Percentiles rank a stretch among this genome's conserved stretches.
Conservation (phyloP, 169 alveolate species). For the Cryptosporidium canis region DNA sequence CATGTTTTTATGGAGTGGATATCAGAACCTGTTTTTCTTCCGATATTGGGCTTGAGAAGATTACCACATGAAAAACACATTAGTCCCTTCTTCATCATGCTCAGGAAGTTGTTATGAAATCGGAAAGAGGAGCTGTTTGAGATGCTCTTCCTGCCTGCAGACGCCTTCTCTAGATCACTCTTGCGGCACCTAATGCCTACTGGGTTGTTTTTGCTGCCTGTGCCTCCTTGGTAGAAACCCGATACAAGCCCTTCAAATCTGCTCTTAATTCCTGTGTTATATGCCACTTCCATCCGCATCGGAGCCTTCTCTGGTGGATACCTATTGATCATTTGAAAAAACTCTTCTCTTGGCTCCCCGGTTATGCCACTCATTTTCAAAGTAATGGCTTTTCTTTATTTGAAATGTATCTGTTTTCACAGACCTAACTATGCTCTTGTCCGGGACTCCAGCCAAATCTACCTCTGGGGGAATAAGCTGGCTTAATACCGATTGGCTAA, state of each 20-base stretch:
- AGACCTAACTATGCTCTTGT: not conserved
- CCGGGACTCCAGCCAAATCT: not conserved
- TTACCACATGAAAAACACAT: slow-evolving; percentile 70
- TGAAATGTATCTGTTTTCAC: not conserved
- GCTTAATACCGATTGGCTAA: too few relatives aligned
- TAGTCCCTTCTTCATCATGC: slow-evolving; percentile 60
- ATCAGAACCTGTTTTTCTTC: slow-evolving; percentile 1
- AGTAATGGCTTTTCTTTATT: not conserved
- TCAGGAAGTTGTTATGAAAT: slow-evolving; percentile 9
- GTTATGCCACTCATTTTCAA: not conserved
- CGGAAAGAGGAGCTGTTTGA: not conserved
- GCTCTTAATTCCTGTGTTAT: not conserved
- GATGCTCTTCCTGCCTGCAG: not conserved
- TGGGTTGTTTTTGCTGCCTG: not conserved
- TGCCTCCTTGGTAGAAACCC: not conserved
- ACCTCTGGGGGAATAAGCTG: not conserved
- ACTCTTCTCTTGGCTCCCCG: not conserved
- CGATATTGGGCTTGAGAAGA: not conserved
- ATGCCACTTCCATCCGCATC: not conserved
- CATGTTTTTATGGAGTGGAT: slow-evolving; percentile 32
- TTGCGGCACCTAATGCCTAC: not conserved
- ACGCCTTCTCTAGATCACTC: not conserved
- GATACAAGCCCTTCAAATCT: not conserved
- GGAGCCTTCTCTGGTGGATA: not conserved
- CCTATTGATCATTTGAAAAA: not conserved